These are phyloP conservation scores for Zea luxurians DNA, from an alignment of 176 grass and related monocot genomes.

Conservation along the genomic window DNA sequence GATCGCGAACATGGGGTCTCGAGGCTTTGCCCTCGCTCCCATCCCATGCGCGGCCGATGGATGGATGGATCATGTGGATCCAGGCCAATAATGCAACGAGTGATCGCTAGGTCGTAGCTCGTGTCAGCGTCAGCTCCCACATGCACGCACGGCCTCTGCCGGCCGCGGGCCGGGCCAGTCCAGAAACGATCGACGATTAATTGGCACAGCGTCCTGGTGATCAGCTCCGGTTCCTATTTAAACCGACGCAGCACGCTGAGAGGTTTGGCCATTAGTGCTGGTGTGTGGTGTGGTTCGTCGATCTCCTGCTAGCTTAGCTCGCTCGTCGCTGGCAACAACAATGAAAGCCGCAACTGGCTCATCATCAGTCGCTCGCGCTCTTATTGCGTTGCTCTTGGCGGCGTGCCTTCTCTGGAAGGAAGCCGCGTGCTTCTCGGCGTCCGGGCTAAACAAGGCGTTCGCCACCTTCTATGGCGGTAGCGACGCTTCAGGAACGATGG, in stretches of 20 bases:
- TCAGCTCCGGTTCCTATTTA: slow-evolving; percentile 3
- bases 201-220: neutral
- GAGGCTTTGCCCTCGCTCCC: slow-evolving; percentile 18
- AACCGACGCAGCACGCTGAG: neutral
- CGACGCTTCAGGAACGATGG: slow-evolving; percentile 85
- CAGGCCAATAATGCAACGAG: slow-evolving; percentile 1
- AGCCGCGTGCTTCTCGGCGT: slow-evolving; percentile 37
- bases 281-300: neutral
- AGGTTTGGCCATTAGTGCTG: neutral
- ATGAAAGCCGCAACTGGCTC: neutral
- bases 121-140: slow-evolving; percentile 12
- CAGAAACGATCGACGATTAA: neutral
- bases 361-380: neutral
- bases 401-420: slow-evolving; percentile 27
- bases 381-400: slow-evolving; percentile 7
- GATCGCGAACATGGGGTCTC: slow-evolving; percentile 41
- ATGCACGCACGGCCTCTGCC: slow-evolving; percentile 26
- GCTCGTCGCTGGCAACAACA: neutral
- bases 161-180: neutral
- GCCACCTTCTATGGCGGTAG: slow-evolving; percentile 84
- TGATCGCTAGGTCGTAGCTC: neutral
- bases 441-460: slow-evolving; percentile 42
- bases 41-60: slow-evolving; percentile 42
- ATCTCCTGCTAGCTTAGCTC: neutral
- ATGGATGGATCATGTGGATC: neutral